Conservation (phyloP, 73 alveolate genomes). For the Paramecium pentaurelia region DNA sequence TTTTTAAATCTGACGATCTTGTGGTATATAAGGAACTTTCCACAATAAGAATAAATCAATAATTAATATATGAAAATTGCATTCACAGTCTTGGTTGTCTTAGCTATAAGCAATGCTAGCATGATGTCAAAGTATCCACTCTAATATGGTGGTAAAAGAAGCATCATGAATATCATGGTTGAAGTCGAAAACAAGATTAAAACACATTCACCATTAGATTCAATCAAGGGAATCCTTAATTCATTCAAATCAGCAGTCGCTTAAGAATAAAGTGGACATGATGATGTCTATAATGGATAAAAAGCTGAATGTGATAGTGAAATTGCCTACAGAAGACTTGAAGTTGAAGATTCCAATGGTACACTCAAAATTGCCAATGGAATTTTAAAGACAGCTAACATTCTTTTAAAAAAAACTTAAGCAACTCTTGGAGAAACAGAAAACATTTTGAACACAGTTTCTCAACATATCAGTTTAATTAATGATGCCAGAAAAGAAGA, state of each 20-base stretch:
- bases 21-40: background rate
- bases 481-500: slow-evolving; percentile 13
- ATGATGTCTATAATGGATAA: background rate
- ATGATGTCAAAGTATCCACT: background rate
- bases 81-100: background rate
- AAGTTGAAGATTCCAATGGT: background rate
- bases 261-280: background rate
- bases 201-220: background rate
- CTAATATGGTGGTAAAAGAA: background rate
- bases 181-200: background rate
- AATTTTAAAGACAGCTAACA: background rate
- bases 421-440: slow-evolving; percentile 12
- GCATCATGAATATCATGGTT: slow-evolving; percentile 24
- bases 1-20: background rate
- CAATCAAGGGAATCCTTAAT: background rate
- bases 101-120: background rate
- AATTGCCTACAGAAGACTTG: slow-evolving; percentile 1
- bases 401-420: background rate
- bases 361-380: background rate
- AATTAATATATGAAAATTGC: background rate
- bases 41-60: background rate
- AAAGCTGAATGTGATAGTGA: background rate
- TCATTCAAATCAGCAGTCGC: slow-evolving; percentile 1
- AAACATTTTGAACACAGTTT: background rate
- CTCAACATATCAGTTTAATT: background rate